phyloP scores from a whole-genome alignment of 768 basidiomycete species.

The Auricularia cornea region DNA sequence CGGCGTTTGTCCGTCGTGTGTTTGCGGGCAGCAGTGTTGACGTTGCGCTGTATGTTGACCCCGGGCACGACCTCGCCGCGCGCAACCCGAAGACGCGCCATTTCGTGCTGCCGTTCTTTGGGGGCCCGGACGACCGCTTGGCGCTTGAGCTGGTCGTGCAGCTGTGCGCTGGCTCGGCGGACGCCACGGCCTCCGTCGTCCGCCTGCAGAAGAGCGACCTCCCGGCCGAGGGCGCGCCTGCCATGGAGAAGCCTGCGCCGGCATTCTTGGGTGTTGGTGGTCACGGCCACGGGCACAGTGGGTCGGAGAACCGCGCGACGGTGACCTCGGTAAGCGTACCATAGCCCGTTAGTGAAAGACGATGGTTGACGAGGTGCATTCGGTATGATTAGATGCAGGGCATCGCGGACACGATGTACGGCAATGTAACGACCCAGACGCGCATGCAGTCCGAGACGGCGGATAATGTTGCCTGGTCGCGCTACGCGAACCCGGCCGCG shows the following conservation, averaged over 20 bases:
- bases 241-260: constrained; percentile 17
- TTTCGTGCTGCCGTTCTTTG: constrained; percentile 85
- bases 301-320: constrained; percentile 29
- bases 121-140: constrained; percentile 87
- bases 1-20: constrained; percentile 76
- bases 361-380: no score
- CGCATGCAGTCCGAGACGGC: constrained; percentile 75
- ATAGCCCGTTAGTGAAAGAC: no score
- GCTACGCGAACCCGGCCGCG: constrained; percentile 36
- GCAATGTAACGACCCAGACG: constrained; percentile 50
- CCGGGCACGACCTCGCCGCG: constrained; percentile 28
- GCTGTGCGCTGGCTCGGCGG: constrained; percentile 55
- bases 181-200: constrained; percentile 66
- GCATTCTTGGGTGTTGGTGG: constrained; percentile 27
- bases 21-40: constrained; percentile 60
- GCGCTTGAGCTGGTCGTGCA: constrained; percentile 81
- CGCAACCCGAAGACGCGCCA: constrained; percentile 36
- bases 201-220: constrained; percentile 47
- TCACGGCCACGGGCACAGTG: constrained; percentile 5
- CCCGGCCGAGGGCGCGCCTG: constrained; percentile 6
- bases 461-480: constrained; percentile 68
- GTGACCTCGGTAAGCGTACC: constrained; percentile 38
- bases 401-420: constrained; percentile 66
- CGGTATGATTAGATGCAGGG: constrained; percentile 26
- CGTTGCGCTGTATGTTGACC: constrained; percentile 79